Conservation (phyloP, 441 rosid genomes). For the Erodium chrysanthum region DNA sequence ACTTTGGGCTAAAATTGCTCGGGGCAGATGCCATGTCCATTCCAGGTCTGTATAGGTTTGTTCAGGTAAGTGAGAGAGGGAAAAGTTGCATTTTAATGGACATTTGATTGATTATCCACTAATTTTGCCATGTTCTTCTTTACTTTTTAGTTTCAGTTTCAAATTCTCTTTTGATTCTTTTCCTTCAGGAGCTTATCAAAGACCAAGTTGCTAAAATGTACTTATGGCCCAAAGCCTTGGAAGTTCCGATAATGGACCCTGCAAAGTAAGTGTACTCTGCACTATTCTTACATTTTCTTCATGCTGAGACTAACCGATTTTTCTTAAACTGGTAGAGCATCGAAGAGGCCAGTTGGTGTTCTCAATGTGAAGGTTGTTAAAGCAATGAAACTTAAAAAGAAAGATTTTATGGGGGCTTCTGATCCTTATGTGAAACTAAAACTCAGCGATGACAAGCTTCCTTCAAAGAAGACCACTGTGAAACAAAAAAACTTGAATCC, state of each 20-base stretch:
- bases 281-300: neutral
- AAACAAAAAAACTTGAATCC: conserved; percentile 24
- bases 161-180: neutral
- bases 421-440: conserved; percentile 27
- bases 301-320: neutral
- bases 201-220: conserved; percentile 27
- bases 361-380: conserved; percentile 23
- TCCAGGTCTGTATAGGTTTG: conserved; percentile 27
- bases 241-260: conserved; percentile 24
- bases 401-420: conserved; percentile 24
- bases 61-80: conserved; percentile 16
- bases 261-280: conserved; percentile 17
- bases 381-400: conserved; percentile 24
- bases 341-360: conserved; percentile 21
- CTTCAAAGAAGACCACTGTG: conserved; percentile 21
- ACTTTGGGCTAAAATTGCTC: conserved; percentile 24
- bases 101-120: neutral
- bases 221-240: conserved; percentile 25
- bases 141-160: neutral
- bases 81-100: neutral
- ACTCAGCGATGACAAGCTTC: conserved; percentile 23
- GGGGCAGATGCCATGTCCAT: conserved; percentile 28
- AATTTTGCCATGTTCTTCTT: neutral
- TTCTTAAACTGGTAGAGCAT: conserved; percentile 12
- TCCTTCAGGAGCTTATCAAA: conserved; percentile 25